These are phyloP conservation scores for Flagelloscypha sp. DNA, from an alignment of 768 basidiomycete species.

Conservation along the genomic window DNA sequence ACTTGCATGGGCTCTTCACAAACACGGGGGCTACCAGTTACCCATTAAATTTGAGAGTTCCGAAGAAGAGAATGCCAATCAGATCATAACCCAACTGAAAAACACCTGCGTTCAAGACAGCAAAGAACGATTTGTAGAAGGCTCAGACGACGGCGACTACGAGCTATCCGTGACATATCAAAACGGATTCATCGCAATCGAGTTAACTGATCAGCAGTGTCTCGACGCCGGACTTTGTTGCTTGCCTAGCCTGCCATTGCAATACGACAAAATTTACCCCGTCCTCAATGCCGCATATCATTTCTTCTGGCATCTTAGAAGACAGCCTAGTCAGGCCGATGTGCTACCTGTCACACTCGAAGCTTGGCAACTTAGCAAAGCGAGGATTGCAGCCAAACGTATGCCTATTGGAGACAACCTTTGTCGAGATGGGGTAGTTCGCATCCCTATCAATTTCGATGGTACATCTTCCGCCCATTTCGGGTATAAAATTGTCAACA, in stretches of 20 bases:
- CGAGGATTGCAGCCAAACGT: constrained; percentile 3
- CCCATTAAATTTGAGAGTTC: no score
- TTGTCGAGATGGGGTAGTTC: constrained; percentile 10
- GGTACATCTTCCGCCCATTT: no score
- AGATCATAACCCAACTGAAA: neutral
- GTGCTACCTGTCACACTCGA: constrained; percentile 1
- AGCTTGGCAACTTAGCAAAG: constrained; percentile 5
- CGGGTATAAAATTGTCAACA: constrained; percentile 19
- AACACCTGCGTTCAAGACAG: neutral
- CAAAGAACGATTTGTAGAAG: neutral
- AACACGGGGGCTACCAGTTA: no score
- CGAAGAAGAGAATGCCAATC: no score
- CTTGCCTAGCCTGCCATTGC: neutral
- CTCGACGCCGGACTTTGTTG: constrained; percentile 2
- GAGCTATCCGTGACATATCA: neutral
- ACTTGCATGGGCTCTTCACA: no score
- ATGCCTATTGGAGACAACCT: constrained; percentile 13
- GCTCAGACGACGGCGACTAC: neutral
- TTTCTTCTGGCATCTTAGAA: constrained; percentile 6
- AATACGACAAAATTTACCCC: constrained; percentile 1
- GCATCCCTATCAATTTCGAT: constrained; percentile 10
- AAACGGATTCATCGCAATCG: neutral
- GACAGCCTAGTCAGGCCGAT: neutral
- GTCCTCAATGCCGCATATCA: constrained; percentile 5
- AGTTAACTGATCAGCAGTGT: neutral